Conservation (phyloP, 2,329 filamentous ascomycete species). For the Rhynchosporium graminicola region DNA sequence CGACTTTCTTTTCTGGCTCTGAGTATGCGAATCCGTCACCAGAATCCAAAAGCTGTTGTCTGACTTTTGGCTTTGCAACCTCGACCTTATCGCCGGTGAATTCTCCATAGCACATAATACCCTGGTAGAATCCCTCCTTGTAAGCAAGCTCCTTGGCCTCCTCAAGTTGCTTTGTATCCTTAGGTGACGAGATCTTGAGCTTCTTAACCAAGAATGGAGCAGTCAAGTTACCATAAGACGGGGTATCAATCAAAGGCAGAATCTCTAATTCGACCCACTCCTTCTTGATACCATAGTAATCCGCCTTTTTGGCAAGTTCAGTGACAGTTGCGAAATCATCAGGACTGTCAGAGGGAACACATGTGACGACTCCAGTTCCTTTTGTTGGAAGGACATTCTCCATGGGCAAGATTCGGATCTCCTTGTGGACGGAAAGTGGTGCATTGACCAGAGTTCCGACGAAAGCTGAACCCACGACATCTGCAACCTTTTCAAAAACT, state of each 20-base stretch:
- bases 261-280: slow-evolving; percentile 95
- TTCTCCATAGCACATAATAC: slow-evolving; percentile 82
- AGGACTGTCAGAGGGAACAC: slow-evolving; percentile 90
- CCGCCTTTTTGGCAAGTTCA: slow-evolving; percentile 91
- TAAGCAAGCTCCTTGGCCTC: slow-evolving; percentile 96
- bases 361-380: slow-evolving; percentile 95
- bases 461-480: slow-evolving; percentile 75
- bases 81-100: slow-evolving; percentile 87
- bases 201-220: slow-evolving; percentile 84
- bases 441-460: slow-evolving; percentile 89
- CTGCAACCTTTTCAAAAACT: slow-evolving; percentile 70
- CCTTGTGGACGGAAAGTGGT: slow-evolving; percentile 81
- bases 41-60: slow-evolving; percentile 72
- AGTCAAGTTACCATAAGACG: slow-evolving; percentile 80
- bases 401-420: slow-evolving; percentile 92
- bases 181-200: slow-evolving; percentile 95
- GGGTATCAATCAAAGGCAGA: slow-evolving; percentile 84
- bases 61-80: slow-evolving; percentile 81
- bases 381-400: slow-evolving; percentile 89
- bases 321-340: slow-evolving; percentile 90
- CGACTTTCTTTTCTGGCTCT: slow-evolving; percentile 87
- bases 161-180: slow-evolving; percentile 86
- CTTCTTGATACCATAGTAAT: slow-evolving; percentile 94
- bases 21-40: slow-evolving; percentile 87
- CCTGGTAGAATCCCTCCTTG: slow-evolving; percentile 97